Evolutionary conservation across 139 green algal species (phyloP), one percentile per base, ranked within the genome.

Genomic region (Closterium sp.): DNA sequence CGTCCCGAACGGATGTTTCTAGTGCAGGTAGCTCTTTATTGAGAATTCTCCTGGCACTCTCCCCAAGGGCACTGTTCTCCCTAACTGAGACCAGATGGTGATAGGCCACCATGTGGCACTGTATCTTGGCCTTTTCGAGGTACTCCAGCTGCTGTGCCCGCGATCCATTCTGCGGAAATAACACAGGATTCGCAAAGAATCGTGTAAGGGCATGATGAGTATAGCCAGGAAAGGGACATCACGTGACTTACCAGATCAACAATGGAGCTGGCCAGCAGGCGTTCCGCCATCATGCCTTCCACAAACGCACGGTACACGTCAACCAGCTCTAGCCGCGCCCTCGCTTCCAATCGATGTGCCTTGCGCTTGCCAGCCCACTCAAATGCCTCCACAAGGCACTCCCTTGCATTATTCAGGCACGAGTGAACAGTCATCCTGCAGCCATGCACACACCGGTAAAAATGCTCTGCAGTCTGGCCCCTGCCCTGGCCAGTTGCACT

Each of bases 21-120:
- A 92, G 33, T 30, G 21, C 69, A 38, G 89, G 89, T 28, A 92
- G 4, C 33, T 91, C 84, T 1, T 43, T 34, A 12, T 90, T 0
- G 55, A 92, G 34, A 5, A 92, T 66, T 33, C 4, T 91, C 28
- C 90, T 28, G 23, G 89, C 89, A 12, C 23, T n/a, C 36, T 34
- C 23, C 23, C 85, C 84, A 66, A 92, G 83, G n/a, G 30, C 83
- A 33, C 16, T 34, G n/a, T 86, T 32, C 12, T 83, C 64, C 2
- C 83, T 32, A 23, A 86, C 30, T 21, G 83, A 86, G n/a, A 33
- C 30, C 8, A 32, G 23, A 12, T 2, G 28, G 1, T 86, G 83
- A 33, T 86, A 33, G 83, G 83, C 83, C 28, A 86, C 83, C 83
- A 34, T 32, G 30, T 19, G 83, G n/a, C 83, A 86, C 6, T 12